Evolutionary conservation across 2,329 filamentous ascomycete genomes (phyloP).

Genomic region (Alternaria alternata): DNA sequence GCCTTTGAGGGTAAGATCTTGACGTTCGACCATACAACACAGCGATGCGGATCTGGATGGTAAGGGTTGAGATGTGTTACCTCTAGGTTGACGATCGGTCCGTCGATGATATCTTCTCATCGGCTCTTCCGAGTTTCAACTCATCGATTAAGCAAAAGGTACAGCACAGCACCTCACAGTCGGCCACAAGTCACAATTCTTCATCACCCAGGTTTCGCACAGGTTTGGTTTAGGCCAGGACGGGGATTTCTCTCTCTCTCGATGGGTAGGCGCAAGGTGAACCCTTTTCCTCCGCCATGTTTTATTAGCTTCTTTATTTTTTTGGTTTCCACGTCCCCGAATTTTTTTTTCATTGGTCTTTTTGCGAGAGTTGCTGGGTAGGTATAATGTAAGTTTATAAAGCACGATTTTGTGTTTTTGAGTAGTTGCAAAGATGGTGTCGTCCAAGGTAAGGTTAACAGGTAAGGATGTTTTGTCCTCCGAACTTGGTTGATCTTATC

Average conservation of each 20-base stretch:
- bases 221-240: background rate
- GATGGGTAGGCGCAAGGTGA: slow-evolving; percentile 38
- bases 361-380: slow-evolving; percentile 24
- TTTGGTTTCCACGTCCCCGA: background rate
- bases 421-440: slow-evolving; percentile 11
- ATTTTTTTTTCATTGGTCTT: slow-evolving; percentile 12
- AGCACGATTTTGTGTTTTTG: background rate
- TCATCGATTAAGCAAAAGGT: background rate
- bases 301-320: slow-evolving; percentile 23
- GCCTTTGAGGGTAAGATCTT: slow-evolving; percentile 49
- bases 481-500: slow-evolving; percentile 41
- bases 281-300: slow-evolving; percentile 26
- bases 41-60: slow-evolving; percentile 31
- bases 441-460: slow-evolving; percentile 41
- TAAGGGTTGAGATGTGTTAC: slow-evolving; percentile 26
- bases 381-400: slow-evolving; percentile 39
- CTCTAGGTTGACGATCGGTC: background rate
- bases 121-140: background rate
- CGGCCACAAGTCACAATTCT: background rate
- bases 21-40: slow-evolving; percentile 23
- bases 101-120: background rate
- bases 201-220: background rate
- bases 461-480: slow-evolving; percentile 33
- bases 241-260: background rate
- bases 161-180: background rate